Base-by-base conservation (phyloP, 257 asterid genomes). In the Marsdenia floribunda region DNA sequence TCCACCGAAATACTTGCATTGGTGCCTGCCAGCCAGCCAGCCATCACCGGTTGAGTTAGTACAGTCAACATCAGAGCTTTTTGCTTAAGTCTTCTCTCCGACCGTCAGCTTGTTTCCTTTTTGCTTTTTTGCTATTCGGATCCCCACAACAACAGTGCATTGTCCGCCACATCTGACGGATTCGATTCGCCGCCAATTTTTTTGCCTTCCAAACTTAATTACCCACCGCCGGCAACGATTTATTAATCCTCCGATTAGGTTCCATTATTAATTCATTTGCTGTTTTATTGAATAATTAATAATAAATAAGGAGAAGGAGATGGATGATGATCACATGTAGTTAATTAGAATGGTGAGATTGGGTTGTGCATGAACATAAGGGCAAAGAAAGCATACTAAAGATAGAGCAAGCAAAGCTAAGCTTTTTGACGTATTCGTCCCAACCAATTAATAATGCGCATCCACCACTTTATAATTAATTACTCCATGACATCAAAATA, bases 161-260 rank as follows among this genome's bases (percentile, higher is more conserved):
- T 46, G 69, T 60, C 50, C 70, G 60, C 77, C 77, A 69, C 74
- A 57, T 38, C 69, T 29, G 54, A 75, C 68, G 79, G 37, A 65
- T 61, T 71, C 53, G 55, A 72, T 76, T 70, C 63, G 80, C 79
- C 75, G 75, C 79, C 75, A 69, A 40, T 29, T 29, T 38, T 44
- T 68, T 47, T 19, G 24, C 59, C 40, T 38, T 33, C 46, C 69
- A 13, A 2, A 69, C 29, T 11, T 15, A 15, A 2, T 0, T 29
- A 29, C 33, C 1, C 33, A 29, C 33, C 33, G 33, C 33, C 33
- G 29, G 3, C 65, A 58, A 10, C 3, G 53, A 49, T 6, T 1
- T 46, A 46, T 49, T 0, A 49, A 29, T 29, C 33, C 33, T 49
- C 14, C 53, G 53, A 49, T 49, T 49, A 49, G 16, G 15, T 49